phyloP scores from a whole-genome alignment of 2,329 filamentous ascomycete species.

The Lecanoromycetidae sp. region DNA sequence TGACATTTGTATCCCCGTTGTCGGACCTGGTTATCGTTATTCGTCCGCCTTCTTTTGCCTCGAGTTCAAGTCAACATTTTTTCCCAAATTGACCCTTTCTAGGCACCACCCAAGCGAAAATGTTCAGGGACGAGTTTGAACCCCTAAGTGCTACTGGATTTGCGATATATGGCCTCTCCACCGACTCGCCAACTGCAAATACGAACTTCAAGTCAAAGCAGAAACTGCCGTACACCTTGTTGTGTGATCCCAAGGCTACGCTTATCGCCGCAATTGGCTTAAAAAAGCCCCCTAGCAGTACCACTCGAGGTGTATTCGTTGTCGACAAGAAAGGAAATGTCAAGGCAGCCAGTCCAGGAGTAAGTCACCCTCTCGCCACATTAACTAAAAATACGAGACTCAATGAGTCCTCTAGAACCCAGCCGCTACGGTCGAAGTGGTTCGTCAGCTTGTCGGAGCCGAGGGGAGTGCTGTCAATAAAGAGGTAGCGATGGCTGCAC shows the following conservation, averaged over 20 bases:
- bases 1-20: too few species aligned
- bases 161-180: constrained; percentile 78
- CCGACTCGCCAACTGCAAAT: constrained; percentile 82
- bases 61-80: too few species aligned
- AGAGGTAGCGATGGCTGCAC: constrained; percentile 4
- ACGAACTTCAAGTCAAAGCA: constrained; percentile 87
- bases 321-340: constrained; percentile 74
- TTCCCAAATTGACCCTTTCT: constrained; percentile 11
- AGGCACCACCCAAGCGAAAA: constrained; percentile 89
- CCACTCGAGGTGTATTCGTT: constrained; percentile 75
- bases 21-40: too few species aligned
- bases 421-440: constrained; percentile 62
- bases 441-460: constrained; percentile 54
- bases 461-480: not conserved
- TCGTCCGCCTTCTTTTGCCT: too few species aligned
- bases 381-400: not conserved
- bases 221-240: constrained; percentile 71
- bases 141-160: constrained; percentile 67
- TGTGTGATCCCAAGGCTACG: constrained; percentile 65
- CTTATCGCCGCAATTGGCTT: constrained; percentile 81
- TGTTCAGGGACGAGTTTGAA: constrained; percentile 78
- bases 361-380: not conserved
- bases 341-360: constrained; percentile 57
- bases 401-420: constrained; percentile 47
- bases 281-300: constrained; percentile 71